Percentiles rank a stretch among this genome's conserved stretches.
Evolutionary conservation across 257 asterid genomes (phyloP).

Genomic region (Capsicum rhomboideum): DNA sequence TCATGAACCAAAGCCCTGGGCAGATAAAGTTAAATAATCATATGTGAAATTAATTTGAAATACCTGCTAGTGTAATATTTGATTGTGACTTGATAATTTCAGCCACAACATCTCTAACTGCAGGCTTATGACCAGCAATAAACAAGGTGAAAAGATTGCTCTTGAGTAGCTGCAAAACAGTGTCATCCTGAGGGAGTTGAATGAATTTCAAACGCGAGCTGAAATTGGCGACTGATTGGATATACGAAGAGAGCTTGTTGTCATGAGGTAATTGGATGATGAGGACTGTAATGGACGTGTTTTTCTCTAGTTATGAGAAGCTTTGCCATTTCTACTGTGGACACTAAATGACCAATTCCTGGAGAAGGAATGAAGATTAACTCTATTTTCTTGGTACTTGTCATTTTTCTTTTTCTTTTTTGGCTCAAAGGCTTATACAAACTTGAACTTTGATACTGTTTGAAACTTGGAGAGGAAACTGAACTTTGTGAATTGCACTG

Average conservation of each 20-base stretch:
- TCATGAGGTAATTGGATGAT: constrained; percentile 24
- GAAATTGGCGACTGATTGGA: constrained; percentile 5
- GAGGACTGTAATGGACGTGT: constrained; percentile 37
- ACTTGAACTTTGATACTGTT: background rate
- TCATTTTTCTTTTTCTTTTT: background rate
- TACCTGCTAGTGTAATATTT: background rate
- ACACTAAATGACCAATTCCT: constrained; percentile 46
- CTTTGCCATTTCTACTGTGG: constrained; percentile 49
- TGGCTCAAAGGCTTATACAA: background rate
- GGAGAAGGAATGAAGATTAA: constrained; percentile 55
- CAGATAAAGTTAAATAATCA: background rate
- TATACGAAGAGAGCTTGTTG: constrained; percentile 6
- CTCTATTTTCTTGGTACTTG: constrained; percentile 10
- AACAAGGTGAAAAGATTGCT: background rate
- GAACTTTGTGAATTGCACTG: background rate
- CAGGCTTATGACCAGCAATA: background rate
- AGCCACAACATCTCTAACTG: constrained; percentile 19
- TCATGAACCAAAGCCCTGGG: background rate
- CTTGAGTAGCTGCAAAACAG: background rate
- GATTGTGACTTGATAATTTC: background rate
- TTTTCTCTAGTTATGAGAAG: constrained; percentile 33
- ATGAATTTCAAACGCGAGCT: constrained; percentile 15
- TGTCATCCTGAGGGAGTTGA: background rate
- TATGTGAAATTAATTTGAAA: background rate
- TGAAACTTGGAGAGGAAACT: background rate